Conservation (phyloP, 495 filamentous ascomycete species). For the Platismatia glauca region DNA sequence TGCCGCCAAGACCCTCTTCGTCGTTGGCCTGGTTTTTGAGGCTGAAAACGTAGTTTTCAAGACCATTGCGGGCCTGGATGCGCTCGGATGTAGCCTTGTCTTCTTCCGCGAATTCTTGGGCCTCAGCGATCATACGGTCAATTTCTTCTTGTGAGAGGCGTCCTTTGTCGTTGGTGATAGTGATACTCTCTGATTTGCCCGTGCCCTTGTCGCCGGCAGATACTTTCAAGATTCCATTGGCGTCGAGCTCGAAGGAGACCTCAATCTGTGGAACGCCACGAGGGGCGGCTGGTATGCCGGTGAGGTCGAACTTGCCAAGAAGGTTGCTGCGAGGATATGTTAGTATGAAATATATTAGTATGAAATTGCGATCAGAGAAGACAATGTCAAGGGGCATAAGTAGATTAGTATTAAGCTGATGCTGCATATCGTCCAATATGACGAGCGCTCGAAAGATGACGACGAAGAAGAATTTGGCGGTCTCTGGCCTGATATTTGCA, state of each 20-base stretch:
- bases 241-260: conserved; percentile 94
- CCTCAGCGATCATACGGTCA: conserved; percentile 94
- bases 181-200: conserved; percentile 91
- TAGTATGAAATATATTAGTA: too few species aligned
- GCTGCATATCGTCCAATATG: too few species aligned
- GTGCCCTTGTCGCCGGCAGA: conserved; percentile 94
- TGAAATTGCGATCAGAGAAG: too few species aligned
- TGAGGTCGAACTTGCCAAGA: conserved; percentile 96
- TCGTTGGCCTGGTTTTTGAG: conserved; percentile 99
- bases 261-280: conserved; percentile 97
- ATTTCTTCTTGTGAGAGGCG: conserved; percentile 94
- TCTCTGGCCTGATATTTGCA: too few species aligned
- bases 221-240: conserved; percentile 96
- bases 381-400: too few species aligned
- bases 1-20: conserved; percentile 90
- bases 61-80: conserved; percentile 89
- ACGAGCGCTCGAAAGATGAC: too few species aligned
- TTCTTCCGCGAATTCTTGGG: conserved; percentile 97
- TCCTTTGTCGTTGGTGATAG: conserved; percentile 98
- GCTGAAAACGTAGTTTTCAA: conserved; percentile 95
- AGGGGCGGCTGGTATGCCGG: conserved; percentile 85
- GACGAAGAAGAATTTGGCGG: too few species aligned
- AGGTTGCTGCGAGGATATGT: conserved; percentile 97
- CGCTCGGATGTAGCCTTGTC: conserved; percentile 94
- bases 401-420: too few species aligned